These are phyloP conservation scores for Thuja plicata DNA, from an alignment of 83 land plant species.

Conservation along the genomic window DNA sequence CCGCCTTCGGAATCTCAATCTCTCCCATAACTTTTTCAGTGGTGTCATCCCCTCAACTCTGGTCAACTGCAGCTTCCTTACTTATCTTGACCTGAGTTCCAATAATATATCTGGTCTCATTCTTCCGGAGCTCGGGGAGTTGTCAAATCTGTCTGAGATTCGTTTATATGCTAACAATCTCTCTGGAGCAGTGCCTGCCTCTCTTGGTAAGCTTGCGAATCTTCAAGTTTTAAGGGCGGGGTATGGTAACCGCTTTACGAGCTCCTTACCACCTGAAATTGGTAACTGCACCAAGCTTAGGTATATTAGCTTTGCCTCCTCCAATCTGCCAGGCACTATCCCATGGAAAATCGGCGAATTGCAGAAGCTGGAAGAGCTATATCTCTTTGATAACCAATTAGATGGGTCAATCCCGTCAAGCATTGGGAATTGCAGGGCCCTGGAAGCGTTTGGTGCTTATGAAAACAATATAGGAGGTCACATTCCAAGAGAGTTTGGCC, in stretches of 20 bases:
- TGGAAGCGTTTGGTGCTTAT: slow-evolving; percentile 32
- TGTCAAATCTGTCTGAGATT: too few species aligned
- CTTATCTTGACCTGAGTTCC: slow-evolving; percentile 5
- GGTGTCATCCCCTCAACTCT: slow-evolving; percentile 31
- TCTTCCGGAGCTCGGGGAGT: too few species aligned
- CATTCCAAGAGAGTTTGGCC: too few species aligned
- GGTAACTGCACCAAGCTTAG: slow-evolving; percentile 19
- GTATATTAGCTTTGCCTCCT: slow-evolving; percentile 39
- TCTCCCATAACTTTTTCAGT: too few species aligned
- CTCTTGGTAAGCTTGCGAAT: slow-evolving; percentile 31
- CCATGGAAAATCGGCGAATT: slow-evolving; percentile 11
- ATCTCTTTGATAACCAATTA: slow-evolving; percentile 17
- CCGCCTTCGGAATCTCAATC: too few species aligned
- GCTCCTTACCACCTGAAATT: too few species aligned
- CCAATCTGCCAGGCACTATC: slow-evolving; percentile 30
- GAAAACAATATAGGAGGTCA: too few species aligned
- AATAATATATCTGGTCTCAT: slow-evolving; percentile 40
- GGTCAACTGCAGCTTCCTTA: slow-evolving; percentile 24
- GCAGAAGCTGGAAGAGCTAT: slow-evolving; percentile 10
- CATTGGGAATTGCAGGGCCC: slow-evolving; percentile 31
- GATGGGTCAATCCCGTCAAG: slow-evolving; percentile 36
- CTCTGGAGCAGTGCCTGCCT: too few species aligned
- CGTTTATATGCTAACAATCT: too few species aligned
- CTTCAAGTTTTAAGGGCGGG: slow-evolving; percentile 5
- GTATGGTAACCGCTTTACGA: too few species aligned